Evolutionary conservation across 2,329 filamentous ascomycete genomes (phyloP).

Genomic region (Claviceps capensis): DNA sequence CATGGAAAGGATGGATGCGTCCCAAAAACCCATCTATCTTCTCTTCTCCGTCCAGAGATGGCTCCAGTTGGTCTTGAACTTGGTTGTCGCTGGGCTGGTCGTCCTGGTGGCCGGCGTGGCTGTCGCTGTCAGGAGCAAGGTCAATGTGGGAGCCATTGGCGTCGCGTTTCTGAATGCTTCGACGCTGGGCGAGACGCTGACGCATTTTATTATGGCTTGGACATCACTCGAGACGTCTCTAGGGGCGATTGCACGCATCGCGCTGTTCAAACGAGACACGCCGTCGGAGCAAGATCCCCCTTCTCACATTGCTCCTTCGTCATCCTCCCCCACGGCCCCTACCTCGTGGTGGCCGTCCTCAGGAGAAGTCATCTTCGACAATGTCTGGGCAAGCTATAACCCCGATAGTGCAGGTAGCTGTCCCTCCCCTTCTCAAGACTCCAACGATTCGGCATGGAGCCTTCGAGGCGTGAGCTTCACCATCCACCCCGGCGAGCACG

Average conservation of each 20-base stretch:
- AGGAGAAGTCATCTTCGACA: too few relatives aligned
- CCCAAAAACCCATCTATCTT: constrained; percentile 18
- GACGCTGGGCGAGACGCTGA: constrained; percentile 3
- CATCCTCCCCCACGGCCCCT: too few relatives aligned
- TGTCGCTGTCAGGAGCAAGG: not conserved
- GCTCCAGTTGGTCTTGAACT: constrained; percentile 29
- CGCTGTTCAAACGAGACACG: constrained; percentile 4
- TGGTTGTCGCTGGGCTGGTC: constrained; percentile 15
- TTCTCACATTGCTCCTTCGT: too few relatives aligned
- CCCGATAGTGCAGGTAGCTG: too few relatives aligned
- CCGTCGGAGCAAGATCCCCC: not conserved
- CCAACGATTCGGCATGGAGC: too few relatives aligned
- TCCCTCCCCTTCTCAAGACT: too few relatives aligned
- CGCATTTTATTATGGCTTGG: constrained; percentile 3
- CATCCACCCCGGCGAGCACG: too few relatives aligned
- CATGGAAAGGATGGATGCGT: constrained; percentile 23
- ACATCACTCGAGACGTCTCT: constrained; percentile 10
- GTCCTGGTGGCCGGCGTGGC: constrained; percentile 21
- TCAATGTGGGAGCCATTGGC: constrained; percentile 2
- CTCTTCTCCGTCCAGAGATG: constrained; percentile 32
- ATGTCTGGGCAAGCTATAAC: too few relatives aligned
- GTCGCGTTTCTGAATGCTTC: constrained; percentile 6
- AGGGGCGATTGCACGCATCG: constrained; percentile 10
- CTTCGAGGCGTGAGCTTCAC: too few relatives aligned
- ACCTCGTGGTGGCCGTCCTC: too few relatives aligned